phyloP scores from a whole-genome alignment of 2,329 filamentous ascomycete species.

The Lachnellula suecica region DNA sequence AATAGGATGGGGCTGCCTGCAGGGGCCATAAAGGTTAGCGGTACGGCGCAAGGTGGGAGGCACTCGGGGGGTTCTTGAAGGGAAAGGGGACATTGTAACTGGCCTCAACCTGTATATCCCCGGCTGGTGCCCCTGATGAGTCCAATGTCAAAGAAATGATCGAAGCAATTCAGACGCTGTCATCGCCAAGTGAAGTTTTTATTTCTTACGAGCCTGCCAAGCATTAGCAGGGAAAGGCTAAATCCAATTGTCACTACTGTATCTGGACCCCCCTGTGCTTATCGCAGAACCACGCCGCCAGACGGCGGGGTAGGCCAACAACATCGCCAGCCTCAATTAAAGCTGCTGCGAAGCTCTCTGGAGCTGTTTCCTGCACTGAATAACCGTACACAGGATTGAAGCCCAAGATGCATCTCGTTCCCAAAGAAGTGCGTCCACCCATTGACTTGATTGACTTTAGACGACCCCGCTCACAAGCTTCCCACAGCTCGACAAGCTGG shows the following conservation, averaged over 20 bases:
- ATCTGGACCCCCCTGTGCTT: background rate
- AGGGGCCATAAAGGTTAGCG: background rate
- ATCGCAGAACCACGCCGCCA: background rate
- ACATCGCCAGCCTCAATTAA: background rate
- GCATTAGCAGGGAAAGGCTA: background rate
- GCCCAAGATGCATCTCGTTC: conserved; percentile 45
- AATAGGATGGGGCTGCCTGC: background rate
- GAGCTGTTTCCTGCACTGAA: background rate
- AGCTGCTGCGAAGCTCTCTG: background rate
- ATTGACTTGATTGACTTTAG: background rate
- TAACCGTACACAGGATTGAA: no score
- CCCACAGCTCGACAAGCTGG: conserved; percentile 86
- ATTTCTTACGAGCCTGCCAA: background rate
- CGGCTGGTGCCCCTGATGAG: no score
- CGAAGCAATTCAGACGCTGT: background rate
- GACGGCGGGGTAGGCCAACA: background rate
- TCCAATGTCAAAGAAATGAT: no score
- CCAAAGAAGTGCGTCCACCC: conserved; percentile 43
- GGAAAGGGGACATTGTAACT: background rate
- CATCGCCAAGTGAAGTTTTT: background rate
- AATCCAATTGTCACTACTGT: background rate
- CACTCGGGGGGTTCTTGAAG: background rate
- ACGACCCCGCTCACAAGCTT: conserved; percentile 1
- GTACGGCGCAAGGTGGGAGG: background rate
- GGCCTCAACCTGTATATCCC: background rate